These are phyloP conservation scores for Penicillium polonicum DNA, from an alignment of 2,329 filamentous ascomycete species.

Conservation along the genomic window DNA sequence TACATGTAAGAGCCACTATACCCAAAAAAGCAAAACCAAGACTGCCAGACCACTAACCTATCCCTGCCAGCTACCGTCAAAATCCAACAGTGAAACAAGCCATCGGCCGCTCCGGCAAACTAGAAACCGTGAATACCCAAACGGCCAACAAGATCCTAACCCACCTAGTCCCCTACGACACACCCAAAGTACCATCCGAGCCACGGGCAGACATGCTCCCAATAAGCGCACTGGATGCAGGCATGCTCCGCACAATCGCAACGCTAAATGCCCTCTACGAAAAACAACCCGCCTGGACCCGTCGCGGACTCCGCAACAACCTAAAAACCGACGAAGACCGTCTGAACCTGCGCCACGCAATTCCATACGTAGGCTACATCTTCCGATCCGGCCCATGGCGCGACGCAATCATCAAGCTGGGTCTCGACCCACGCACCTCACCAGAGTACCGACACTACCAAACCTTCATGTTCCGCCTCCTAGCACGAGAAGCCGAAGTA, in stretches of 20 bases:
- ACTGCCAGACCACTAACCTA: slow-evolving; percentile 18
- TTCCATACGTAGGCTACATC: slow-evolving; percentile 85
- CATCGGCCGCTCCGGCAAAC: slow-evolving; percentile 58
- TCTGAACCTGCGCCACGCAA: slow-evolving; percentile 66
- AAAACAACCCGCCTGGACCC: slow-evolving; percentile 79
- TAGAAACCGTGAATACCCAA: slow-evolving; percentile 58
- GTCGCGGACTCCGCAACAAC: slow-evolving; percentile 74
- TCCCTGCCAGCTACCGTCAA: slow-evolving; percentile 67
- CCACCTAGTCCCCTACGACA: slow-evolving; percentile 61
- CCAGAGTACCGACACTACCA: slow-evolving; percentile 80
- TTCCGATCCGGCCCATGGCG: slow-evolving; percentile 92
- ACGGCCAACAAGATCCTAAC: slow-evolving; percentile 59
- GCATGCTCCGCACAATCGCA: slow-evolving; percentile 63
- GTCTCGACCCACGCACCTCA: slow-evolving; percentile 77
- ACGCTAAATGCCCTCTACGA: slow-evolving; percentile 66
- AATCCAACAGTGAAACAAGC: slow-evolving; percentile 72
- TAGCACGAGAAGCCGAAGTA: slow-evolving; percentile 37
- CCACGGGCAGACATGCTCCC: slow-evolving; percentile 58
- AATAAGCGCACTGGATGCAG: slow-evolving; percentile 52
- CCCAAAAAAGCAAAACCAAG: background rate
- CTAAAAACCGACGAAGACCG: slow-evolving; percentile 55
- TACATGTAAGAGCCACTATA: slow-evolving; percentile 44
- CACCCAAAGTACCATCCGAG: slow-evolving; percentile 60
- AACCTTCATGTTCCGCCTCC: slow-evolving; percentile 79
- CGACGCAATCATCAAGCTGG: slow-evolving; percentile 81